A percentile compares a stretch with the other conserved stretches of the same genome.
Conservation (phyloP, 305 asterid species). For the Nicotiana rustica region DNA sequence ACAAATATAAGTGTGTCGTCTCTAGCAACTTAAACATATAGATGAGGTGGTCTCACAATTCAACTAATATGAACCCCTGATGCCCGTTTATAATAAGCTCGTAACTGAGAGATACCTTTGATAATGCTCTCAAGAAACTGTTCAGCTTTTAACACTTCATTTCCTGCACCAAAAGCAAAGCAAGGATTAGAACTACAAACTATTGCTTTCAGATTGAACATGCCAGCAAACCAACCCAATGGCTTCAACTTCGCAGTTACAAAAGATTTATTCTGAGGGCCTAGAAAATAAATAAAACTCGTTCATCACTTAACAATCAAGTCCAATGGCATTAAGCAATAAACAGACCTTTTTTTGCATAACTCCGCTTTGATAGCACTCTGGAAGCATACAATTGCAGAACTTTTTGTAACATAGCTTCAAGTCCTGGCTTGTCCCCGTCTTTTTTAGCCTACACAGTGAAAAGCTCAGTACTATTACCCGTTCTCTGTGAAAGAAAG, state of each 20-base stretch:
- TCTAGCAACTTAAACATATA: neutral
- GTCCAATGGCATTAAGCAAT: neutral
- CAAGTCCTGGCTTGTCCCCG: slow-evolving; percentile 95
- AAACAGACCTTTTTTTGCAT: slow-evolving; percentile 77
- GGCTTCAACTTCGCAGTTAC: neutral
- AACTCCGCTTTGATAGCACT: slow-evolving; percentile 88
- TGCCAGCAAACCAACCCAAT: neutral
- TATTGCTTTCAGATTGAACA: neutral
- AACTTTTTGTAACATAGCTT: slow-evolving; percentile 96
- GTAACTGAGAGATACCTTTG: slow-evolving; percentile 55
- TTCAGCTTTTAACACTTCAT: slow-evolving; percentile 76
- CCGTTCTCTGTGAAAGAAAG: neutral
- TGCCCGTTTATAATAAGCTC: neutral
- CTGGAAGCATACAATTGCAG: slow-evolving; percentile 88
- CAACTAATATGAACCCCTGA: neutral
- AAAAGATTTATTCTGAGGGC: neutral
- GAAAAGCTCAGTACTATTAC: neutral
- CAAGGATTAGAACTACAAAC: slow-evolving; percentile 32
- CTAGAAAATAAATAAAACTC: neutral
- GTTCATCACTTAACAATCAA: neutral
- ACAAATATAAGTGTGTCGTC: neutral
- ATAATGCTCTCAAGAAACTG: slow-evolving; percentile 85
- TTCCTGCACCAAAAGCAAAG: slow-evolving; percentile 60
- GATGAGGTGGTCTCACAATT: slow-evolving; percentile 20
- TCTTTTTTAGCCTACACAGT: slow-evolving; percentile 82